Evolutionary conservation across 2,329 filamentous ascomycete genomes (phyloP).

Genomic region (Pseudogymnoascus sp.): DNA sequence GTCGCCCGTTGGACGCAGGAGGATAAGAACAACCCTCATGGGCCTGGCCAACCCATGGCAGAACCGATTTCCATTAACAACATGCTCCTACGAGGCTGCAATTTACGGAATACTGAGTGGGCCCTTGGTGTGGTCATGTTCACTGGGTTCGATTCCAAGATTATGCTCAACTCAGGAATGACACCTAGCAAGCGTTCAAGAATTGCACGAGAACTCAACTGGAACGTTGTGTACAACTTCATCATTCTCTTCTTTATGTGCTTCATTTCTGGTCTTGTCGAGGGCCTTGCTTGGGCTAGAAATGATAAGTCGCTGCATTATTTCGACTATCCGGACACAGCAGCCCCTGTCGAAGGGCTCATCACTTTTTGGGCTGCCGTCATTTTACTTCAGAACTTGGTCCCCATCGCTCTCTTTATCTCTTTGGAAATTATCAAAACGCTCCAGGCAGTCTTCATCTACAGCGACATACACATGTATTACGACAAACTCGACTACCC

Average conservation of each 20-base stretch:
- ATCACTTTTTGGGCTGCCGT: constrained; percentile 95
- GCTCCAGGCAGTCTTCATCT: constrained; percentile 92
- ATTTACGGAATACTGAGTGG: constrained; percentile 94
- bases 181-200: constrained; percentile 90
- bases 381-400: constrained; percentile 96
- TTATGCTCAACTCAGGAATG: constrained; percentile 96
- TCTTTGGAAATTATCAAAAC: constrained; percentile 93
- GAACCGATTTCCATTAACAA: constrained; percentile 96
- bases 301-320: constrained; percentile 66
- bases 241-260: constrained; percentile 85
- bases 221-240: constrained; percentile 97
- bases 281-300: constrained; percentile 75
- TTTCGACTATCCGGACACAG: constrained; percentile 72
- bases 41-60: constrained; percentile 67
- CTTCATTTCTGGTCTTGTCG: constrained; percentile 73
- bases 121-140: constrained; percentile 86
- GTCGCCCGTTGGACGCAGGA: constrained; percentile 80
- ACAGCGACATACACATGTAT: constrained; percentile 94
- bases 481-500: constrained; percentile 91
- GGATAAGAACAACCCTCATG: constrained; percentile 54
- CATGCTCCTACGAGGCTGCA: constrained; percentile 84
- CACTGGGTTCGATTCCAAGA: constrained; percentile 94
- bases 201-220: constrained; percentile 89
- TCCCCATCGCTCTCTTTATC: constrained; percentile 96
- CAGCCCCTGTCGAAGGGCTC: constrained; percentile 49